phyloP scores from a whole-genome alignment of 495 filamentous ascomycete genomes.

The Podospora didyma region DNA sequence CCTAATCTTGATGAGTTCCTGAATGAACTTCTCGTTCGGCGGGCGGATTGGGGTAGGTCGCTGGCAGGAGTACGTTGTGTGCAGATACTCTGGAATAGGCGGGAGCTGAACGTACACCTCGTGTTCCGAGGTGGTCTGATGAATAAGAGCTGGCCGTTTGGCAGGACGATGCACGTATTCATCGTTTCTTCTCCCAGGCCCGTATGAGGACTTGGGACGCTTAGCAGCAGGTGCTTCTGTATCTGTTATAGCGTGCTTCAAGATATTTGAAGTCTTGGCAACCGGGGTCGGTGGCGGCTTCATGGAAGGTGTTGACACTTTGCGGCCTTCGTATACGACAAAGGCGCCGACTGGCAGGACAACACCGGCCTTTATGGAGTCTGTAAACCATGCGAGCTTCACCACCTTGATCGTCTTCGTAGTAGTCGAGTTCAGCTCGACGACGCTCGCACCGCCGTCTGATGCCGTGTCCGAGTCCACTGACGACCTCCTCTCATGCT shows the following conservation, averaged over 20 bases:
- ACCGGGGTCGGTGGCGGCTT: conserved; percentile 11
- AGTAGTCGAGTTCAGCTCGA: neutral
- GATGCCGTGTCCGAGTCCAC: conserved; percentile 37
- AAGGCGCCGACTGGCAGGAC: conserved; percentile 59
- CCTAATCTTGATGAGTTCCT: conserved; percentile 69
- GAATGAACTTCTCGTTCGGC: conserved; percentile 75
- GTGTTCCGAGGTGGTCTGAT: conserved; percentile 70
- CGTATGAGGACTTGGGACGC: conserved; percentile 15
- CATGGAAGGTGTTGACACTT: conserved; percentile 13
- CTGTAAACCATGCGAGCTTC: conserved; percentile 70
- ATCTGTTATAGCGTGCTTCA: conserved; percentile 33
- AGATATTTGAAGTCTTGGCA: conserved; percentile 19
- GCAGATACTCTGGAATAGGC: conserved; percentile 67
- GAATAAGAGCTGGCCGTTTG: conserved; percentile 28
- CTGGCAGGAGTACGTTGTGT: conserved; percentile 74
- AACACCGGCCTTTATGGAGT: conserved; percentile 50
- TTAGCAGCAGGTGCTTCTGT: conserved; percentile 17
- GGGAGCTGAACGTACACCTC: conserved; percentile 47
- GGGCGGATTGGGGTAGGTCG: conserved; percentile 65
- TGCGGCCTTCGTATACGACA: conserved; percentile 61
- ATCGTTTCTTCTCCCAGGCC: conserved; percentile 2
- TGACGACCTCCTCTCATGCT: conserved; percentile 12
- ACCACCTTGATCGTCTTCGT: conserved; percentile 58
- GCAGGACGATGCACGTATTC: conserved; percentile 6
- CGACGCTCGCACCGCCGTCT: conserved; percentile 15